These are phyloP conservation scores for Metarhizium rileyi DNA, from an alignment of 2,329 filamentous ascomycete genomes.

Conservation along the genomic window DNA sequence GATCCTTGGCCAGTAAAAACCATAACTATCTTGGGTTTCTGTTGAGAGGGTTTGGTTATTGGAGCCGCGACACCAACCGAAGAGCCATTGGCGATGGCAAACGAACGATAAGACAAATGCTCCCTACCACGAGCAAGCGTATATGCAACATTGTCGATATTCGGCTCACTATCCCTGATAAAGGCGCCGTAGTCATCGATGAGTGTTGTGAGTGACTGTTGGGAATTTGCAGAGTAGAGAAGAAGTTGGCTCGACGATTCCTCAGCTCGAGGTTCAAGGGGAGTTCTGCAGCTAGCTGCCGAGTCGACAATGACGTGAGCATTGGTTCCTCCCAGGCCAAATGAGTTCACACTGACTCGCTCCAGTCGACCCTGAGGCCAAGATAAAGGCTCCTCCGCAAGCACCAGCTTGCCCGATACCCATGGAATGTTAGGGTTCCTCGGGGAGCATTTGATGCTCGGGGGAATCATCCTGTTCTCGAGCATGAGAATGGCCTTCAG, in stretches of 20 bases:
- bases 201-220: background rate
- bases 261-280: background rate
- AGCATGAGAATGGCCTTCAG: constrained; percentile 33
- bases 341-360: constrained; percentile 22
- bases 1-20: constrained; percentile 34
- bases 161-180: background rate
- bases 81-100: constrained; percentile 5
- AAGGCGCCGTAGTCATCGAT: background rate
- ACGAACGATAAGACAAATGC: constrained; percentile 6
- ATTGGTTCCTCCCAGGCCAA: constrained; percentile 27
- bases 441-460: constrained; percentile 26
- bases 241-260: background rate
- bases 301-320: constrained; percentile 17
- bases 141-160: constrained; percentile 5
- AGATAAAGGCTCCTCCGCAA: constrained; percentile 19
- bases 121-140: constrained; percentile 9
- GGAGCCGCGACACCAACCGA: constrained; percentile 12
- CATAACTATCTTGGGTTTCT: constrained; percentile 19
- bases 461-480: constrained; percentile 29
- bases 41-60: constrained; percentile 12
- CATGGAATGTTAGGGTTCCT: constrained; percentile 25
- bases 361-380: constrained; percentile 24
- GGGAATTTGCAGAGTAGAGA: background rate
- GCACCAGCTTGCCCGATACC: constrained; percentile 15
- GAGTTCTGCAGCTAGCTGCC: background rate